Percentiles rank a stretch among this genome's conserved stretches.
These are phyloP conservation scores for Bryoglossum gracile DNA, from an alignment of 495 filamentous ascomycete genomes.

Conservation along the genomic window DNA sequence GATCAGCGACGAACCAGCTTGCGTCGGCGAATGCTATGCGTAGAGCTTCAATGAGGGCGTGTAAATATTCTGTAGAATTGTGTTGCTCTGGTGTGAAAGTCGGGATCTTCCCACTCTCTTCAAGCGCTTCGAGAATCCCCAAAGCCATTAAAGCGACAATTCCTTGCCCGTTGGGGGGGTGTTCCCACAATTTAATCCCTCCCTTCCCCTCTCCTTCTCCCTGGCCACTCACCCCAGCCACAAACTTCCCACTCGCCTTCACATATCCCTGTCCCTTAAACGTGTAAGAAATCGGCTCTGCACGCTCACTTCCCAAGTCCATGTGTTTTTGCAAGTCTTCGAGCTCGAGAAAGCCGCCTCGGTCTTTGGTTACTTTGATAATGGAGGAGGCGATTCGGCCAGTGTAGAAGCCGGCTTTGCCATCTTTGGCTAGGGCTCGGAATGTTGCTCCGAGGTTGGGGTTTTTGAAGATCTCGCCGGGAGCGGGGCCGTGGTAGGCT, in stretches of 20 bases:
- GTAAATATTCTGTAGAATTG: slow-evolving; percentile 74
- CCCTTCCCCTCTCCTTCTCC: slow-evolving; percentile 39
- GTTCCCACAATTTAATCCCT: slow-evolving; percentile 87
- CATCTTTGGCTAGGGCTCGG: slow-evolving; percentile 66
- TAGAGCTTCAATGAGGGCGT: slow-evolving; percentile 81
- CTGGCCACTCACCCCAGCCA: slow-evolving; percentile 37
- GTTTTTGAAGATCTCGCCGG: slow-evolving; percentile 89
- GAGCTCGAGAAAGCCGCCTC: slow-evolving; percentile 71
- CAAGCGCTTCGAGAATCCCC: slow-evolving; percentile 80
- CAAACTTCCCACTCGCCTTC: slow-evolving; percentile 30
- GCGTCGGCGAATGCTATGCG: slow-evolving; percentile 92
- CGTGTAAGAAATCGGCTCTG: slow-evolving; percentile 71
- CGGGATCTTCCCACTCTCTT: slow-evolving; percentile 62
- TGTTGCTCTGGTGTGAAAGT: slow-evolving; percentile 61
- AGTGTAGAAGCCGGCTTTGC: slow-evolving; percentile 86
- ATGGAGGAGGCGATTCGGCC: slow-evolving; percentile 74
- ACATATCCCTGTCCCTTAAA: slow-evolving; percentile 64
- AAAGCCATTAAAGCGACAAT: slow-evolving; percentile 92
- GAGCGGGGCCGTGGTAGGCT: slow-evolving; percentile 55
- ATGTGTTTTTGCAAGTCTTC: slow-evolving; percentile 75
- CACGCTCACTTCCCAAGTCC: slow-evolving; percentile 65
- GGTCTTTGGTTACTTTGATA: slow-evolving; percentile 65
- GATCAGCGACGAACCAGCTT: slow-evolving; percentile 83
- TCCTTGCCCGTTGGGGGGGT: slow-evolving; percentile 96
- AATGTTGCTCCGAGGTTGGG: slow-evolving; percentile 77